These are phyloP conservation scores for Podospora fimiseda DNA, from an alignment of 495 filamentous ascomycete genomes.

Conservation along the genomic window DNA sequence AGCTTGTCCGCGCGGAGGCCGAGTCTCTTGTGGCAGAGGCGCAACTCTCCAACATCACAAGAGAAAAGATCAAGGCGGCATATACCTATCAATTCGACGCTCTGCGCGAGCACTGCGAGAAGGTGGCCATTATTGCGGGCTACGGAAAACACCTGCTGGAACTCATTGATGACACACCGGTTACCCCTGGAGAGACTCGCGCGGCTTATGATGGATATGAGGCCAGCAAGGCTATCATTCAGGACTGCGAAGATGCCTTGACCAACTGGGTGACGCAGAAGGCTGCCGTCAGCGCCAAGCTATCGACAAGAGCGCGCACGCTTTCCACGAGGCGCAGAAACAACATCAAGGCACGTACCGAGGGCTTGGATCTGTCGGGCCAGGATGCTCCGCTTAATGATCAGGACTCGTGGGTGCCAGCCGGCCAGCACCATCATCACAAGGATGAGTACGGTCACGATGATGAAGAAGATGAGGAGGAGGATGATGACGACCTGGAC, in stretches of 20 bases:
- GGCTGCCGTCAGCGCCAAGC: constrained; percentile 75
- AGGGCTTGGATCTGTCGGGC: constrained; percentile 68
- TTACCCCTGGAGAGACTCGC: constrained; percentile 94
- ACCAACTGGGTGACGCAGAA: constrained; percentile 94
- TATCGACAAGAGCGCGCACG: constrained; percentile 77
- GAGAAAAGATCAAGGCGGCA: constrained; percentile 97
- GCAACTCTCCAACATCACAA: constrained; percentile 97
- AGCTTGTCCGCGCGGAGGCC: constrained; percentile 95
- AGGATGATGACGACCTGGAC: constrained; percentile 48
- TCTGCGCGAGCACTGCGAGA: constrained; percentile 95
- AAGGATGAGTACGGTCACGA: constrained; percentile 38
- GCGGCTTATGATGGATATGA: constrained; percentile 97
- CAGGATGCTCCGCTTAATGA: constrained; percentile 82
- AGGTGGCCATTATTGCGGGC: constrained; percentile 93
- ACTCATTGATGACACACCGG: constrained; percentile 90
- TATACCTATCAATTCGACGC: constrained; percentile 99
- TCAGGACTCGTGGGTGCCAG: constrained; percentile 85
- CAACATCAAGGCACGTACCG: constrained; percentile 55
- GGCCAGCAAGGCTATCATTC: constrained; percentile 97
- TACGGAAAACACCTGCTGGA: constrained; percentile 96
- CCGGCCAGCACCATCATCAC: constrained; percentile 63
- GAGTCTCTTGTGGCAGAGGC: constrained; percentile 97
- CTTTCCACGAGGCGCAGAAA: constrained; percentile 78
- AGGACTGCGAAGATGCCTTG: constrained; percentile 95
- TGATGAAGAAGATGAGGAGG: constrained; percentile 45